These are phyloP conservation scores for Nitzschia putrida DNA, from an alignment of 108 stramenopile species.

Conservation along the genomic window DNA sequence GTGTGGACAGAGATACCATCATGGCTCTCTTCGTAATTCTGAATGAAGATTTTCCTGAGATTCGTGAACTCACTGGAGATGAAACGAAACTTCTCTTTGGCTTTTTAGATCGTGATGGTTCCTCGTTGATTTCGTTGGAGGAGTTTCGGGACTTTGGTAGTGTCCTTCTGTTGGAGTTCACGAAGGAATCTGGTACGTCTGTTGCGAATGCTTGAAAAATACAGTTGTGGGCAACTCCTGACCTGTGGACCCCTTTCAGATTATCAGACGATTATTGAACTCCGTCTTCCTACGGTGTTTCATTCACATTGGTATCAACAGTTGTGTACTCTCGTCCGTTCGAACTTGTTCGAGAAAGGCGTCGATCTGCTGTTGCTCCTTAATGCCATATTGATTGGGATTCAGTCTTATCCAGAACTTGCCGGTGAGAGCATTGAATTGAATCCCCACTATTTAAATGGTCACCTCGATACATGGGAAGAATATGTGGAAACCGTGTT, in stretches of 20 bases:
- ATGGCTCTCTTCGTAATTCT: conserved; percentile 67
- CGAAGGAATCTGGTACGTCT: conserved; percentile 25
- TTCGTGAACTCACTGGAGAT: conserved; percentile 51
- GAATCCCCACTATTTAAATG: conserved; percentile 32
- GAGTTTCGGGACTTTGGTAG: conserved; percentile 70
- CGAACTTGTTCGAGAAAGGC: conserved; percentile 50
- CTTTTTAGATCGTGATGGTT: conserved; percentile 55
- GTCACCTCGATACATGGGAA: conserved; percentile 60
- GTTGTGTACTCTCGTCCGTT: conserved; percentile 42
- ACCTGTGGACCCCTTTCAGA: conserved; percentile 13
- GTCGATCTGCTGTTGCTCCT: conserved; percentile 64
- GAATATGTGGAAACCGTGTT: conserved; percentile 66
- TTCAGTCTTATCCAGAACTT: conserved; percentile 72
- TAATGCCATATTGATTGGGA: conserved; percentile 66
- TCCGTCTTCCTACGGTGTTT: conserved; percentile 46
- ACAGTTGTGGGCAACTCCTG: neutral
- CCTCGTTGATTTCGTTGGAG: conserved; percentile 40
- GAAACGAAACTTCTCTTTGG: conserved; percentile 55
- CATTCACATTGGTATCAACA: conserved; percentile 39
- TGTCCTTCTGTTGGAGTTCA: conserved; percentile 60
- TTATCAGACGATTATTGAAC: conserved; percentile 55
- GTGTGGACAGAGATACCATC: conserved; percentile 54
- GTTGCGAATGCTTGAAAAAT: neutral
- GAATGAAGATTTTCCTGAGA: conserved; percentile 77
- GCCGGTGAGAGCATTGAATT: conserved; percentile 45